A percentile compares a stretch with the other conserved stretches of the same genome.
Conservation (phyloP, 495 filamentous ascomycete species). For the Parathielavia appendiculata region DNA sequence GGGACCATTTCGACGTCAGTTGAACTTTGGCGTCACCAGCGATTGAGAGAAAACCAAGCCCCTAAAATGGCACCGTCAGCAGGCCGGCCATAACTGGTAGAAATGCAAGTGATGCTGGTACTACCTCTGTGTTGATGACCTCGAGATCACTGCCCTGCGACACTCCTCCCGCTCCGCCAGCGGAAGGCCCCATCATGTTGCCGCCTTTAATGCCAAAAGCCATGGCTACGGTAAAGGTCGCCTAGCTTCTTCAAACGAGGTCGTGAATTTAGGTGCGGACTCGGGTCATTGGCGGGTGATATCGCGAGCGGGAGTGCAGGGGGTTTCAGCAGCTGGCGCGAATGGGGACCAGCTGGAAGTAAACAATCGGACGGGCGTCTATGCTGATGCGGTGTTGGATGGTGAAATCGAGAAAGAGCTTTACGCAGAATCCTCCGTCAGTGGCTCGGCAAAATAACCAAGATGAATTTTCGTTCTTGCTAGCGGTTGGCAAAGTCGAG, state of each 20-base stretch:
- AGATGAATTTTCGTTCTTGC: neutral
- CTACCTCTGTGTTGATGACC: constrained; percentile 53
- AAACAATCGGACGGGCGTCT: neutral
- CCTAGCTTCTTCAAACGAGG: constrained; percentile 27
- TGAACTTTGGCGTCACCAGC: constrained; percentile 76
- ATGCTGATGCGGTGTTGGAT: neutral
- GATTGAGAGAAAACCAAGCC: constrained; percentile 75
- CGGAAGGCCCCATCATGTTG: constrained; percentile 27
- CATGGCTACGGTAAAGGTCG: constrained; percentile 47
- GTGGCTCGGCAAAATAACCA: neutral
- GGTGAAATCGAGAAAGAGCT: neutral
- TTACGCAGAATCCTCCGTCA: neutral
- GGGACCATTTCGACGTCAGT: constrained; percentile 74
- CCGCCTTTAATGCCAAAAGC: constrained; percentile 56
- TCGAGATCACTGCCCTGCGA: constrained; percentile 53
- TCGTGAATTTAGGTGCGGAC: constrained; percentile 23
- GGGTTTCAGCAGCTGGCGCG: neutral
- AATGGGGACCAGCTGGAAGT: neutral
- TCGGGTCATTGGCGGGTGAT: constrained; percentile 17
- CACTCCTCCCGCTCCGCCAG: constrained; percentile 35
- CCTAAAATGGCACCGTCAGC: constrained; percentile 42
- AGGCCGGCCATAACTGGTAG: neutral
- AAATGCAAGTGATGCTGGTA: neutral
- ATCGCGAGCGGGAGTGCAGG: constrained; percentile 5
- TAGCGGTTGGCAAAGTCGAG: neutral